These are phyloP conservation scores for Flaveria linearis DNA, from an alignment of 129 eudicot genomes.

Conservation along the genomic window DNA sequence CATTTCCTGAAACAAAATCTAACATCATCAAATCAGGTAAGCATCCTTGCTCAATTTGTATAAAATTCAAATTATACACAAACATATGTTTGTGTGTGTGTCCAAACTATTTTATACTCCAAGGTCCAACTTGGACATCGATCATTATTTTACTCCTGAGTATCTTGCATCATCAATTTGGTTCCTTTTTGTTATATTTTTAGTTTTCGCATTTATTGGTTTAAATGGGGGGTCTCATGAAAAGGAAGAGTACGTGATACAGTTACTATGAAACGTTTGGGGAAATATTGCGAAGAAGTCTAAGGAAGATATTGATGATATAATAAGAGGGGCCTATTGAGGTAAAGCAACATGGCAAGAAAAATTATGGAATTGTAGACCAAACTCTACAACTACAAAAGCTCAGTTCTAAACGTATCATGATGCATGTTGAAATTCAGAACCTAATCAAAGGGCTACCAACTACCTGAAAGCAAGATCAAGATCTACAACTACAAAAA, in stretches of 20 bases:
- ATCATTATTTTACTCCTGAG: not conserved
- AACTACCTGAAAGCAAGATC: not conserved
- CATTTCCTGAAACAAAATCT: constrained; percentile 18
- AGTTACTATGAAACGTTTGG: constrained; percentile 13
- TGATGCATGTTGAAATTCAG: constrained; percentile 24
- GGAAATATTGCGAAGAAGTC: constrained; percentile 1
- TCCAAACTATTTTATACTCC: not conserved
- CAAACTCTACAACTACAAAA: constrained; percentile 24
- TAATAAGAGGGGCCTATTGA: constrained; percentile 22
- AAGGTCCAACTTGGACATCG: not conserved
- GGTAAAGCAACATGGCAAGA: not conserved
- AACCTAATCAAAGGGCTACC: not conserved
- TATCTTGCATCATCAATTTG: not conserved
- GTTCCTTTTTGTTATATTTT: not conserved
- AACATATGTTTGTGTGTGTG: not conserved
- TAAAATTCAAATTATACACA: not conserved
- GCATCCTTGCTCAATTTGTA: not conserved
- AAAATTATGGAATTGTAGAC: not conserved
- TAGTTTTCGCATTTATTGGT: constrained; percentile 11
- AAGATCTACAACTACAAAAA: constrained; percentile 27
- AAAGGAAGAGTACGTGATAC: not conserved
- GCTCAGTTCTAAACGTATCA: constrained; percentile 23
- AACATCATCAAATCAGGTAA: constrained; percentile 12
- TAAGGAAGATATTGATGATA: constrained; percentile 2
- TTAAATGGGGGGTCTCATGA: not conserved